phyloP scores from a whole-genome alignment of 768 basidiomycete species.

The Kwoniella pini region DNA sequence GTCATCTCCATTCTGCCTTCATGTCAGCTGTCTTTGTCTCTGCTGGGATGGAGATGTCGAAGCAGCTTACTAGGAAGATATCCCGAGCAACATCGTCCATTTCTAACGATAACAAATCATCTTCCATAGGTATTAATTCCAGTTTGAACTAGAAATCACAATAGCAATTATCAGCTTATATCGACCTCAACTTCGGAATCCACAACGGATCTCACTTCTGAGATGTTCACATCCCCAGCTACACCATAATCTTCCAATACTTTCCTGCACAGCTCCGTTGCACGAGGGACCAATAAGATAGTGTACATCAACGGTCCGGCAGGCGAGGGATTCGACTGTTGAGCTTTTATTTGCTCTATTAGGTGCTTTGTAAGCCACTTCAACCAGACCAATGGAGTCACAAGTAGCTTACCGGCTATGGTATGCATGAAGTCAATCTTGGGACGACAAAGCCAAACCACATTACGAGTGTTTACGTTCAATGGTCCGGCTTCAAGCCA shows the following conservation, averaged over 20 bases:
- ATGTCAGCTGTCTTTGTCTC: neutral
- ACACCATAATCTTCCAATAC: slow-evolving; percentile 97
- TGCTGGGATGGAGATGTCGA: no score
- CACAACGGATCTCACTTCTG: slow-evolving; percentile 54
- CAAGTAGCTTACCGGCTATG: slow-evolving; percentile 72
- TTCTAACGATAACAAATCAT: slow-evolving; percentile 90
- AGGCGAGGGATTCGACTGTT: slow-evolving; percentile 57
- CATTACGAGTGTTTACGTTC: slow-evolving; percentile 76
- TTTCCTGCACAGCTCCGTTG: slow-evolving; percentile 79
- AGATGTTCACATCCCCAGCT: slow-evolving; percentile 85
- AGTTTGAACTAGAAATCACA: slow-evolving; percentile 87
- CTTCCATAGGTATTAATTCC: slow-evolving; percentile 89
- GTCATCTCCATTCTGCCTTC: slow-evolving; percentile 81
- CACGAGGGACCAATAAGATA: slow-evolving; percentile 80
- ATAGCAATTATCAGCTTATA: neutral
- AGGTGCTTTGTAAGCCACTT: no score
- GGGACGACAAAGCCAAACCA: slow-evolving; percentile 90
- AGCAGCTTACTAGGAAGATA: slow-evolving; percentile 75
- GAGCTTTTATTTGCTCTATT: slow-evolving; percentile 86
- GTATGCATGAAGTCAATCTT: slow-evolving; percentile 80
- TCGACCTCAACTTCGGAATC: neutral
- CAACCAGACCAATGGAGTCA: neutral
- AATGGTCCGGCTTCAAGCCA: slow-evolving; percentile 93
- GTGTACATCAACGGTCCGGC: slow-evolving; percentile 77
- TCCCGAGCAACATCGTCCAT: slow-evolving; percentile 81